A percentile compares a stretch with the other conserved stretches of the same genome.
Evolutionary conservation across 352 stramenopile genomes (phyloP).

Genomic region (Peronospora tabacina): DNA sequence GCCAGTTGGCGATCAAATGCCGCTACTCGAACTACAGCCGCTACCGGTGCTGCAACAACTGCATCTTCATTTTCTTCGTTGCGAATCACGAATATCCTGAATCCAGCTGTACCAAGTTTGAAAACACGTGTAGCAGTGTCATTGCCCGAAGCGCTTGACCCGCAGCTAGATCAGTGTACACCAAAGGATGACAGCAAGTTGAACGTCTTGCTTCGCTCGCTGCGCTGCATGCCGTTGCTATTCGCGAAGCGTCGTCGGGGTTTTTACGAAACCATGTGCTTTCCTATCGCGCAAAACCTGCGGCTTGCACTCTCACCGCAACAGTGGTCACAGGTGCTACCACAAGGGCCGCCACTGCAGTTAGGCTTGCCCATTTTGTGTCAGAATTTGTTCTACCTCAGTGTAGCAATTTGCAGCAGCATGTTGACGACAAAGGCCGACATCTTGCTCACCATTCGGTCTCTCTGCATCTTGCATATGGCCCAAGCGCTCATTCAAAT

Average conservation of each 20-base stretch:
- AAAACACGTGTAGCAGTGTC: slow-evolving; percentile 57
- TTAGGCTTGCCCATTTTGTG: slow-evolving; percentile 54
- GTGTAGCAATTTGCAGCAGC: slow-evolving; percentile 66
- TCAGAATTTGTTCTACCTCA: slow-evolving; percentile 72
- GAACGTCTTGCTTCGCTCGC: slow-evolving; percentile 55
- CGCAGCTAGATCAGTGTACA: slow-evolving; percentile 57
- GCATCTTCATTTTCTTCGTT: slow-evolving; percentile 58
- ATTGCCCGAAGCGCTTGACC: slow-evolving; percentile 57
- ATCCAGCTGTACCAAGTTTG: slow-evolving; percentile 38
- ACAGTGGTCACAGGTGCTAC: slow-evolving; percentile 44
- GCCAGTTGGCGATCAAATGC: slow-evolving; percentile 12
- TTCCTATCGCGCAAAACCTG: slow-evolving; percentile 42
- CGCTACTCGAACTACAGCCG: slow-evolving; percentile 7
- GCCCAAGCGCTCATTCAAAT: slow-evolving; percentile 69
- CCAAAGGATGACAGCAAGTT: slow-evolving; percentile 76
- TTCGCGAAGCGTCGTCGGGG: slow-evolving; percentile 43
- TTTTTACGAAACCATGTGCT: slow-evolving; percentile 47
- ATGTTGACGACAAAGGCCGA: slow-evolving; percentile 72
- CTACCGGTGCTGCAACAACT: slow-evolving; percentile 10
- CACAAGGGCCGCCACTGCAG: slow-evolving; percentile 40
- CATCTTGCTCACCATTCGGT: slow-evolving; percentile 71
- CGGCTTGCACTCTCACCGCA: slow-evolving; percentile 35
- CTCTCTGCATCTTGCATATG: slow-evolving; percentile 72
- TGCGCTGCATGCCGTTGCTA: slow-evolving; percentile 48
- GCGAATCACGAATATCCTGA: slow-evolving; percentile 59